Evolutionary conservation across 768 basidiomycete species (phyloP).

Genomic region (Suillus americanus): DNA sequence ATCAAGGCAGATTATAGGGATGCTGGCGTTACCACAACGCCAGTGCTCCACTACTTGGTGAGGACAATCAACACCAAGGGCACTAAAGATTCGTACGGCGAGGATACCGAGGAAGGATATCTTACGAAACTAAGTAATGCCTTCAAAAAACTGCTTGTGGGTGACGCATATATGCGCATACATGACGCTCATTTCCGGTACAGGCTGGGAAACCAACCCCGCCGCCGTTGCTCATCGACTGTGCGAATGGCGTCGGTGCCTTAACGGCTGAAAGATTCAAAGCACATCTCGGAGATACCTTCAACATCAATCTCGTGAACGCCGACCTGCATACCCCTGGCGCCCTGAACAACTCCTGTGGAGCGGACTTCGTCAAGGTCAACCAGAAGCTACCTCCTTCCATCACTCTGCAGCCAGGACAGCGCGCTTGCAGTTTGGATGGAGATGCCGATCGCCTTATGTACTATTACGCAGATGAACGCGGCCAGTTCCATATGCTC

Average conservation of each 20-base stretch:
- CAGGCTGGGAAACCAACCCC: slow-evolving; percentile 60
- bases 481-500: slow-evolving; percentile 81
- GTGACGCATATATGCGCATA: slow-evolving; percentile 29
- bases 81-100: slow-evolving; percentile 75
- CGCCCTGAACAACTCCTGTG: slow-evolving; percentile 82
- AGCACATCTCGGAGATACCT: slow-evolving; percentile 54
- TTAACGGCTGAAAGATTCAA: slow-evolving; percentile 62
- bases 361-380: slow-evolving; percentile 97
- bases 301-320: slow-evolving; percentile 72
- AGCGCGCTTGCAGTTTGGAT: slow-evolving; percentile 91
- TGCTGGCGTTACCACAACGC: slow-evolving; percentile 88
- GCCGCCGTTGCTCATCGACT: slow-evolving; percentile 79
- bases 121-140: slow-evolving; percentile 76
- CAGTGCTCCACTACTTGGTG: slow-evolving; percentile 94
- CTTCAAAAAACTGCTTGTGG: slow-evolving; percentile 84
- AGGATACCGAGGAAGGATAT: slow-evolving; percentile 81
- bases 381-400: slow-evolving; percentile 83
- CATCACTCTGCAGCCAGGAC: slow-evolving; percentile 63
- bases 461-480: slow-evolving; percentile 87
- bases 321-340: slow-evolving; percentile 62
- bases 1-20: slow-evolving; percentile 68
- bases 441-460: slow-evolving; percentile 98
- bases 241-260: slow-evolving; percentile 97
- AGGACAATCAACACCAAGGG: slow-evolving; percentile 85
- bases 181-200: slow-evolving; percentile 2